A percentile compares a stretch with the other conserved stretches of the same genome.
These are phyloP conservation scores for Magnolia kwangsiensis DNA, from an alignment of 164 flowering plant species.

Conservation along the genomic window DNA sequence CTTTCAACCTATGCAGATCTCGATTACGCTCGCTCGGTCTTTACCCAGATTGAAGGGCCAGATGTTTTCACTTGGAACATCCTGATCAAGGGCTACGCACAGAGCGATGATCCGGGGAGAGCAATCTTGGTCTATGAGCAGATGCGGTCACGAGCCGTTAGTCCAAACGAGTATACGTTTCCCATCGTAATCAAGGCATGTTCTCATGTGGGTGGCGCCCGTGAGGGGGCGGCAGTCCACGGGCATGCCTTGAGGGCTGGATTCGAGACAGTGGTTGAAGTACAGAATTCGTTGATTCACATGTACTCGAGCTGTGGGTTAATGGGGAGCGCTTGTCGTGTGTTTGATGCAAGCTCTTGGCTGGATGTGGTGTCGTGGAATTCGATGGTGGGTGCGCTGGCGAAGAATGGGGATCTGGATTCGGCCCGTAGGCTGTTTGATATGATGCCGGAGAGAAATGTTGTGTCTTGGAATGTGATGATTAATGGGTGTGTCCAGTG, in stretches of 20 bases:
- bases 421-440: slow-evolving; percentile 14
- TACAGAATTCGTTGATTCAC: slow-evolving; percentile 32
- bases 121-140: slow-evolving; percentile 14
- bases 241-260: slow-evolving; percentile 32
- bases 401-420: slow-evolving; percentile 13
- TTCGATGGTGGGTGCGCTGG: slow-evolving; percentile 24
- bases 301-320: slow-evolving; percentile 29
- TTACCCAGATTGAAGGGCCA: slow-evolving; percentile 8
- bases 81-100: slow-evolving; percentile 16
- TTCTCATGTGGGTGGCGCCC: slow-evolving; percentile 18
- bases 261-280: slow-evolving; percentile 23
- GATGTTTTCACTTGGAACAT: slow-evolving; percentile 19
- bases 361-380: slow-evolving; percentile 27
- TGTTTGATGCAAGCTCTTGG: slow-evolving; percentile 32
- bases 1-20: slow-evolving; percentile 4
- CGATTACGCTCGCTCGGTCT: slow-evolving; percentile 12
- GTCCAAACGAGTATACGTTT: slow-evolving; percentile 28
- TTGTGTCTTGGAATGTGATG: slow-evolving; percentile 29
- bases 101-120: slow-evolving; percentile 3
- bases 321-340: slow-evolving; percentile 18
- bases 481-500: slow-evolving; percentile 11
- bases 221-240: slow-evolving; percentile 26
- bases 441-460: slow-evolving; percentile 22
- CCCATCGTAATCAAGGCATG: slow-evolving; percentile 42
- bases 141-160: slow-evolving; percentile 1